A percentile compares a stretch with the other conserved stretches of the same genome.
Conservation (phyloP, 2,329 filamentous ascomycete species). For the Xylaria sp. region DNA sequence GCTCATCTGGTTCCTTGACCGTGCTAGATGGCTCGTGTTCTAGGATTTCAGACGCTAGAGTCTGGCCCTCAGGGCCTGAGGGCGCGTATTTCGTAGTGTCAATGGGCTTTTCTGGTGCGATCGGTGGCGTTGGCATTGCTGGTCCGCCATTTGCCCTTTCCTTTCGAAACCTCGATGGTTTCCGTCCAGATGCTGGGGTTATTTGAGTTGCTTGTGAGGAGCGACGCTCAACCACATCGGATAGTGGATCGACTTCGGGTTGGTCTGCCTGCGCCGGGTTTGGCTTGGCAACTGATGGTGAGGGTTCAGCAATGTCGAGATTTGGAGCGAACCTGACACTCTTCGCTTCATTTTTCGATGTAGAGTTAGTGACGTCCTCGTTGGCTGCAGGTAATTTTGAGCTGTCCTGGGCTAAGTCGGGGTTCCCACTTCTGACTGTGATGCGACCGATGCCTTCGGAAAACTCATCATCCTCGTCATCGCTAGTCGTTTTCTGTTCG, state of each 20-base stretch:
- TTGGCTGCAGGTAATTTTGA: conserved; percentile 41
- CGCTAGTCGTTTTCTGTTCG: conserved; percentile 52
- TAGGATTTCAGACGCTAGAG: conserved; percentile 68
- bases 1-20: conserved; percentile 64
- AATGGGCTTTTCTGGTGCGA: conserved; percentile 55
- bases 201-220: conserved; percentile 30
- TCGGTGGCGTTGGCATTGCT: conserved; percentile 34
- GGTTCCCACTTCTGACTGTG: conserved; percentile 49
- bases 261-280: conserved; percentile 27
- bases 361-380: conserved; percentile 10
- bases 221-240: conserved; percentile 63
- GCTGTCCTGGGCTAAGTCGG: background rate
- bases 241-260: conserved; percentile 57
- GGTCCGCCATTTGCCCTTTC: conserved; percentile 41
- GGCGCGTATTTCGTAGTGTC: conserved; percentile 55
- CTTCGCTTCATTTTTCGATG: conserved; percentile 35
- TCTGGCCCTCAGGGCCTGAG: conserved; percentile 61
- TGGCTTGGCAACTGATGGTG: conserved; percentile 43
- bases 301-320: conserved; percentile 46
- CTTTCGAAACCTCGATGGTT: conserved; percentile 64
- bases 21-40: conserved; percentile 59
- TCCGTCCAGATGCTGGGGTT: conserved; percentile 48
- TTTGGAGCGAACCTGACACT: conserved; percentile 46
- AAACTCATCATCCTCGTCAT: conserved; percentile 52
- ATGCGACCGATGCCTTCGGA: conserved; percentile 53